A percentile compares a stretch with the other conserved stretches of the same genome.
Evolutionary conservation across 1,139 yeast genomes (phyloP).

Genomic region (Magnusiomyces ingens): DNA sequence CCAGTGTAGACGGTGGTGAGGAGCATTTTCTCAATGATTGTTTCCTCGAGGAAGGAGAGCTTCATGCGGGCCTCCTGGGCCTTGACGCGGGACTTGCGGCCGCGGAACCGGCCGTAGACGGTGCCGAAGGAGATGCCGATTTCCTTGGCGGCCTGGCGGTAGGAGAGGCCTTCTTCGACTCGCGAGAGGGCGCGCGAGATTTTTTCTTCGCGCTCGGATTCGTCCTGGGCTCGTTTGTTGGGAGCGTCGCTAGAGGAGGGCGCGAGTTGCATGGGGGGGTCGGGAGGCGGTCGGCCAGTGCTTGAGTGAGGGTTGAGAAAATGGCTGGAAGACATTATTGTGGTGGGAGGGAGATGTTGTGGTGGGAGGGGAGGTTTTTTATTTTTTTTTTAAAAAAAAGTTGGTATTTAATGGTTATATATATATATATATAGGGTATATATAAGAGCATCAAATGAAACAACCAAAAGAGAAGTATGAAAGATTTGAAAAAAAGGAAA

Average conservation of each 20-base stretch:
- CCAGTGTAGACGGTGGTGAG: conserved; percentile 12
- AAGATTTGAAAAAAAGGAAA: too few relatives aligned
- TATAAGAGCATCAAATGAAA: too few relatives aligned
- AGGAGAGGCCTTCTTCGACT: conserved; percentile 15
- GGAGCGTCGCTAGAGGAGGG: conserved; percentile 4
- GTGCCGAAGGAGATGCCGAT: conserved; percentile 17
- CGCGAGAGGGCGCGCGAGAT: conserved; percentile 13
- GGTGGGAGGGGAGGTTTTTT: too few relatives aligned
- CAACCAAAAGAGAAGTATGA: too few relatives aligned
- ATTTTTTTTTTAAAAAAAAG: too few relatives aligned
- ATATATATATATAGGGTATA: too few relatives aligned
- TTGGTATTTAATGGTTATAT: too few relatives aligned
- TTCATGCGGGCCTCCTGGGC: conserved; percentile 17
- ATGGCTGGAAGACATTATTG: too few relatives aligned
- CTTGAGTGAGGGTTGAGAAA: too few relatives aligned
- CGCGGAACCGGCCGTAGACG: conserved; percentile 16
- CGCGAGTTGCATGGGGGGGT: not conserved
- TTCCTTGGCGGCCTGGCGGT: conserved; percentile 16
- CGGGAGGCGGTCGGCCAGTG: too few relatives aligned
- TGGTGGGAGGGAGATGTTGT: too few relatives aligned
- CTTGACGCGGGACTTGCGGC: conserved; percentile 15
- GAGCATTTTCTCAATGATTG: conserved; percentile 15
- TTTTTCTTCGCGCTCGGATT: conserved; percentile 16
- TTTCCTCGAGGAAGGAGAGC: conserved; percentile 15
- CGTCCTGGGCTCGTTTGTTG: conserved; percentile 10